A percentile compares a stretch with the other conserved stretches of the same genome.
These are phyloP conservation scores for Neonectria coccinea DNA, from an alignment of 2,329 filamentous ascomycete genomes.

Conservation along the genomic window DNA sequence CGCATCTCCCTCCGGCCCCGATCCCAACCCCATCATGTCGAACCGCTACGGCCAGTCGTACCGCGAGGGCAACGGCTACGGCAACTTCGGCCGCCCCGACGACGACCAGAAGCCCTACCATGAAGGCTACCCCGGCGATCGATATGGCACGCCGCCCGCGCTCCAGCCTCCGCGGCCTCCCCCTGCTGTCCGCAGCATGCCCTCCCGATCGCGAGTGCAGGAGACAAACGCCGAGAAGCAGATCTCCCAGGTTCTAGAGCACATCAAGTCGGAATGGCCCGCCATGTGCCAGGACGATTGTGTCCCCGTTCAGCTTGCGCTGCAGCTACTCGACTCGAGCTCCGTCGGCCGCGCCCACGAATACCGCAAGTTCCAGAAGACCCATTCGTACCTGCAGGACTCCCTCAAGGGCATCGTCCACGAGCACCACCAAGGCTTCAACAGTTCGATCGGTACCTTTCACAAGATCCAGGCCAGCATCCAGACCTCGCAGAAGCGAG, in stretches of 20 bases:
- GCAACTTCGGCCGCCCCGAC: conserved; percentile 54
- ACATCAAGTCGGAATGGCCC: conserved; percentile 90
- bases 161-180: conserved; percentile 47
- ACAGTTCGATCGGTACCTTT: conserved; percentile 98
- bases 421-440: conserved; percentile 99
- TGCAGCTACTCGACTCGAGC: conserved; percentile 93
- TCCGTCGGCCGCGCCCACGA: conserved; percentile 92
- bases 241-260: conserved; percentile 76
- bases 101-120: conserved; percentile 59
- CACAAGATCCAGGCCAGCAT: conserved; percentile 98
- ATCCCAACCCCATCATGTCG: conserved; percentile 56
- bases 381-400: conserved; percentile 89
- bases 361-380: conserved; percentile 84
- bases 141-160: conserved; percentile 53
- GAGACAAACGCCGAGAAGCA: conserved; percentile 66
- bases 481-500: conserved; percentile 85
- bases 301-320: conserved; percentile 91
- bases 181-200: conserved; percentile 49
- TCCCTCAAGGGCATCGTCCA: conserved; percentile 96
- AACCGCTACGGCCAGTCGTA: conserved; percentile 61
- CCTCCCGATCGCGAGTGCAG: conserved; percentile 52
- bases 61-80: conserved; percentile 58
- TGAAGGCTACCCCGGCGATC: conserved; percentile 58
- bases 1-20: conserved; percentile 30
- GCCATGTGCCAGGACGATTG: conserved; percentile 91